Conservation (phyloP, 192 early-diverging fungal species). For the Haplosporangium gracile region DNA sequence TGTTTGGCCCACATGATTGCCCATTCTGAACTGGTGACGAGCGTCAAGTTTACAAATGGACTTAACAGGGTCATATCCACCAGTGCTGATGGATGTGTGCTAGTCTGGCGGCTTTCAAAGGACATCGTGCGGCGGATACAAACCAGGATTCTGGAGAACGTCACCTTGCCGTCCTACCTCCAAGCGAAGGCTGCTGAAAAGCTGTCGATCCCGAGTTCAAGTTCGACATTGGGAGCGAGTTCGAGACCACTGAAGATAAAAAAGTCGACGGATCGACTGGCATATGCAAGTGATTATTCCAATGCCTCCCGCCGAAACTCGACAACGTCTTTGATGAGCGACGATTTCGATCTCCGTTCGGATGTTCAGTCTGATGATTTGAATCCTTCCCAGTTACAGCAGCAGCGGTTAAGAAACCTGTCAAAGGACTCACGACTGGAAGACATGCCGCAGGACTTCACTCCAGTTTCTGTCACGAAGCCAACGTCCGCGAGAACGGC, state of each 20-base stretch:
- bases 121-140: conserved; percentile 56
- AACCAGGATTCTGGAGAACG: conserved; percentile 31
- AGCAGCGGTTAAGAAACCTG: background rate
- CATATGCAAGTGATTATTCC: conserved; percentile 20
- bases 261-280: conserved; percentile 10
- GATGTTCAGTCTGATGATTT: conserved; percentile 22
- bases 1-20: conserved; percentile 72
- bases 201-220: background rate
- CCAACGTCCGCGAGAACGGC: background rate
- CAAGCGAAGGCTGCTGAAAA: conserved; percentile 27
- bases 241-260: conserved; percentile 17
- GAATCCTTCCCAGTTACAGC: background rate
- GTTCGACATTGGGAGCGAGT: background rate
- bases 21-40: conserved; percentile 82
- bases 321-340: conserved; percentile 25
- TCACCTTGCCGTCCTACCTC: conserved; percentile 32
- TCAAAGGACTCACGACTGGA: background rate
- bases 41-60: conserved; percentile 71
- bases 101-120: conserved; percentile 77
- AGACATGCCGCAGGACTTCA: conserved; percentile 18
- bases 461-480: conserved; percentile 18
- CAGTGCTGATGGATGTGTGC: conserved; percentile 79
- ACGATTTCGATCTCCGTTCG: conserved; percentile 29
- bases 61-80: conserved; percentile 73
- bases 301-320: conserved; percentile 37